Evolutionary conservation across 768 basidiomycete genomes (phyloP).

Genomic region (Sporobolomyces pararoseus): DNA sequence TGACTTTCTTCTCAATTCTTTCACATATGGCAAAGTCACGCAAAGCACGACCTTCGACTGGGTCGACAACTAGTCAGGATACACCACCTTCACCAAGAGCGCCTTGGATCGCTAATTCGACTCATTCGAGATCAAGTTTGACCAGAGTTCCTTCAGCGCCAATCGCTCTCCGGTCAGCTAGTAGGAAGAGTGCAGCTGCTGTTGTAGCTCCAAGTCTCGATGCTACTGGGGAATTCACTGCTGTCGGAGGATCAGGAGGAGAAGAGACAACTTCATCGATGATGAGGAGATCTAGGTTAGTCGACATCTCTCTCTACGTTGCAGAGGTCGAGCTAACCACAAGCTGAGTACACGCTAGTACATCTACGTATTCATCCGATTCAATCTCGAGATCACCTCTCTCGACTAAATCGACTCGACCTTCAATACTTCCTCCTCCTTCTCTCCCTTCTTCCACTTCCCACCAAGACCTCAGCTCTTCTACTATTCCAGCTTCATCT

Average conservation of each 20-base stretch:
- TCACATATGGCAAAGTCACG: slow-evolving; percentile 3
- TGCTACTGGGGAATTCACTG: not conserved
- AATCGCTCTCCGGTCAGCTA: not conserved
- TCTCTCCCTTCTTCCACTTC: not conserved
- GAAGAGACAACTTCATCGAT: not conserved
- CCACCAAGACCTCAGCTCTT: not conserved
- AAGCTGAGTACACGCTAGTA: not conserved
- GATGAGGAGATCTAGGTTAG: not conserved
- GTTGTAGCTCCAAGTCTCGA: not conserved
- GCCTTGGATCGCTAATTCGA: not conserved
- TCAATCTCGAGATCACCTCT: not conserved
- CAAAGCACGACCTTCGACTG: slow-evolving; percentile 1
- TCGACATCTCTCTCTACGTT: not conserved
- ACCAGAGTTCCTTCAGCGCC: not conserved
- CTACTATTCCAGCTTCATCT: no score
- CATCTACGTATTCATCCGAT: not conserved
- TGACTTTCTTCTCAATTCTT: not conserved
- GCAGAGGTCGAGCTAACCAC: not conserved
- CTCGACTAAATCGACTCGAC: no score
- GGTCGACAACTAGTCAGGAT: not conserved
- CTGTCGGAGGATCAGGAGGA: not conserved
- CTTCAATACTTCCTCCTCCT: not conserved
- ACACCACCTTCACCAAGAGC: not conserved
- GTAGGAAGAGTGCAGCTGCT: not conserved
- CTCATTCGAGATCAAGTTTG: not conserved